Percentiles rank a stretch among this genome's conserved stretches.
Conservation (phyloP, 805 yeast genomes). For the Saturnispora dispora region DNA sequence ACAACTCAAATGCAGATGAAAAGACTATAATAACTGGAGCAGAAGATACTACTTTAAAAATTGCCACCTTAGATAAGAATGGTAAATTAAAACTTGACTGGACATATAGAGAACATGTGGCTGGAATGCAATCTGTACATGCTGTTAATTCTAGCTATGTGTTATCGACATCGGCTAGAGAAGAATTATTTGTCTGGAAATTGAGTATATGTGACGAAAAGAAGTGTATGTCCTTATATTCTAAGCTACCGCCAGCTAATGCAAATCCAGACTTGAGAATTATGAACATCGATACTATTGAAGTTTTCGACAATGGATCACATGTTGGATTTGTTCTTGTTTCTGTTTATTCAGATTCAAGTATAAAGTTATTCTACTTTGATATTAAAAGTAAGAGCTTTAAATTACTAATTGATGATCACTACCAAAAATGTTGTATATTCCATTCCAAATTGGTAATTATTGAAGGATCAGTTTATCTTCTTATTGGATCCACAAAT, state of each 20-base stretch:
- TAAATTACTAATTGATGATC: slow-evolving; percentile 35
- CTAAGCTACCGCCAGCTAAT: slow-evolving; percentile 44
- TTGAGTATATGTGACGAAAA: slow-evolving; percentile 22
- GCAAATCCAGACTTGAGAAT: slow-evolving; percentile 76
- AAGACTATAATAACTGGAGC: slow-evolving; percentile 64
- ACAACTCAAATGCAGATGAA: slow-evolving; percentile 20
- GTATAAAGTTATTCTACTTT: slow-evolving; percentile 56
- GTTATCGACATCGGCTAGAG: slow-evolving; percentile 68
- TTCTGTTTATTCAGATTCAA: slow-evolving; percentile 81
- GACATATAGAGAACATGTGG: slow-evolving; percentile 72
- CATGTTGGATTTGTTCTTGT: slow-evolving; percentile 43
- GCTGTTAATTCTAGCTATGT: slow-evolving; percentile 45
- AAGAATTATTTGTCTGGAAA: slow-evolving; percentile 80
- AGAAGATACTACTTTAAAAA: slow-evolving; percentile 73
- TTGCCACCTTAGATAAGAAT: slow-evolving; percentile 34
- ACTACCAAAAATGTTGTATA: slow-evolving; percentile 69
- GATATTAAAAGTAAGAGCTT: slow-evolving; percentile 32
- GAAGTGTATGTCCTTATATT: slow-evolving; percentile 36
- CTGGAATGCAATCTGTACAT: slow-evolving; percentile 74
- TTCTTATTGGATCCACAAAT: slow-evolving; percentile 70
- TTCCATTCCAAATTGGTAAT: slow-evolving; percentile 47
- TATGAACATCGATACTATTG: slow-evolving; percentile 66
- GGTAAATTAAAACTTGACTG: slow-evolving; percentile 43
- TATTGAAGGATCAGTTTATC: slow-evolving; percentile 21
- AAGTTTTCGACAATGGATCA: slow-evolving; percentile 23